Evolutionary conservation across 2,329 filamentous ascomycete genomes (phyloP), one percentile per base, ranked within the genome.

Genomic region (Penicillium griseofulvum): DNA sequence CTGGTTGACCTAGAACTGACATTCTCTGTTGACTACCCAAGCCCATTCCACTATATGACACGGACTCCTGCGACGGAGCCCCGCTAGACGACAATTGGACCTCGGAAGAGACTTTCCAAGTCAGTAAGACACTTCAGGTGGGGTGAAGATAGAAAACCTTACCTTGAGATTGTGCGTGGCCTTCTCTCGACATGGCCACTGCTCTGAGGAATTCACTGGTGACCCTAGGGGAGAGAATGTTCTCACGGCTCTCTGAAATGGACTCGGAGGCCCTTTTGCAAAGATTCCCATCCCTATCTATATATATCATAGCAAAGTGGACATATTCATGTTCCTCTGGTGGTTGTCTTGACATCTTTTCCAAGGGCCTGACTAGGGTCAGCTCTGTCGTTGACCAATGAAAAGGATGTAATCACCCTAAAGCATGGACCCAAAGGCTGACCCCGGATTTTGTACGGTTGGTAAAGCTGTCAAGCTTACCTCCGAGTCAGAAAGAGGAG

Each of bases 251-350:
- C 17, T 65, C 57, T 8, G 63, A 65, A 31, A 71, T 61, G 8
- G 69, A 71, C 1, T 60, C 61, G 11, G 69, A 71, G 10, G 68
- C 62, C 49, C 65, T 62, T 28, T 70, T 65, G 22, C 68, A 63
- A 12, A 71, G 62, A 45, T 70, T 68, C 6, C 68, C 69, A 47
- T 60, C 56, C 28, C 63, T 57, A 44, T 71, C 68, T 29, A 70
- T 64, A 39, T 71, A 71, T 26, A 71, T 68, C 16, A 71, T 56
- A 42, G 69, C 69, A 61, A 66, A 71, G 51, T 71, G 69, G 8
- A 61, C 54, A 49, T 60, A 69, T 4, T 55, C 54, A 49, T 63
- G 52, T 16, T 60, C 62, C 36, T 63, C 62, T 36, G 57, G 57
- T 42, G 65, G 55, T 47, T 60, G 62, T 59, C 59, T 59, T 5